Conservation (phyloP, 2,329 filamentous ascomycete genomes). For the Verticillium longisporum region DNA sequence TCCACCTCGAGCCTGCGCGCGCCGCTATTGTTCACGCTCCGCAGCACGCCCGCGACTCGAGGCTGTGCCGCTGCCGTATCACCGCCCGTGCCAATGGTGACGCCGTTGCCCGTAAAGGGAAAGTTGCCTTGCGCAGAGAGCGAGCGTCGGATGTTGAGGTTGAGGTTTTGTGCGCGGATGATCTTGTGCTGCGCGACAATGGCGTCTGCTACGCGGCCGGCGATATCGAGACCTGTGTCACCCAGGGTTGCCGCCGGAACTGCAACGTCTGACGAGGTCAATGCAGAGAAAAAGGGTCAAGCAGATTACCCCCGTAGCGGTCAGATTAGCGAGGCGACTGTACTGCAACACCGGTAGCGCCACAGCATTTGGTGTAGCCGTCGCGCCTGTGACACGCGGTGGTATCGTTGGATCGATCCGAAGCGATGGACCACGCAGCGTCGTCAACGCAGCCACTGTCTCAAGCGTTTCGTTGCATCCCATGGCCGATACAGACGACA, state of each 20-base stretch:
- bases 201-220: constrained; percentile 18
- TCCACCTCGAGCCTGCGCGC: constrained; percentile 20
- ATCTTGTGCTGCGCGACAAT: constrained; percentile 28
- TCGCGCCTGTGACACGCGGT: constrained; percentile 18
- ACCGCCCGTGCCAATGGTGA: constrained; percentile 3
- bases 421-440: constrained; percentile 15
- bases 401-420: constrained; percentile 19
- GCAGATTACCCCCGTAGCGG: constrained; percentile 14
- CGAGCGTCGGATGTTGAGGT: constrained; percentile 11
- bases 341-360: constrained; percentile 21
- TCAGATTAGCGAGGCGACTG: constrained; percentile 17
- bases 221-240: constrained; percentile 8
- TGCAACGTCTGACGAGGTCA: constrained; percentile 25
- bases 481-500: constrained; percentile 23
- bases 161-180: constrained; percentile 26
- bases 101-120: not conserved
- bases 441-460: constrained; percentile 17
- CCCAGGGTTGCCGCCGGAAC: constrained; percentile 18
- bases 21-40: constrained; percentile 9
- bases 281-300: constrained; percentile 27
- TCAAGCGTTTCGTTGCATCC: constrained; percentile 31
- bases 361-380: constrained; percentile 11
- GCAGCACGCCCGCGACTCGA: constrained; percentile 7
- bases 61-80: constrained; percentile 3
- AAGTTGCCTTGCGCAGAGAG: constrained; percentile 9